These are phyloP conservation scores for Epichloe bromicola DNA, from an alignment of 2,329 filamentous ascomycete species.

Conservation along the genomic window DNA sequence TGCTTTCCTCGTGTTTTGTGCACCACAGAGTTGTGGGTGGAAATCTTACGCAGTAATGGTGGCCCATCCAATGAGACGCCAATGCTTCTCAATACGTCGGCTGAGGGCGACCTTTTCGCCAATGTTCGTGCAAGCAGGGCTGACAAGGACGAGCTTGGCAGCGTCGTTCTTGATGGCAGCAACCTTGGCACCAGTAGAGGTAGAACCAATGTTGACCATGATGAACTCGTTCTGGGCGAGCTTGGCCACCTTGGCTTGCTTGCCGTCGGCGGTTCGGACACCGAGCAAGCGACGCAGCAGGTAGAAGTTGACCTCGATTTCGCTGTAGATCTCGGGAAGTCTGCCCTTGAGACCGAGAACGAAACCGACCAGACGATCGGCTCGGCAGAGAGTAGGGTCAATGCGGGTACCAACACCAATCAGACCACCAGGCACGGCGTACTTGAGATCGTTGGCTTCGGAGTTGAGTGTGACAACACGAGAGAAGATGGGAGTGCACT, in stretches of 20 bases:
- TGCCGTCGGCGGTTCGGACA: slow-evolving; percentile 95
- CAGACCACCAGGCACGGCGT: slow-evolving; percentile 90
- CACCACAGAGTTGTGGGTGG: neutral
- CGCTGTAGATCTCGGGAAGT: slow-evolving; percentile 92
- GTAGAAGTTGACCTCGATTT: slow-evolving; percentile 99
- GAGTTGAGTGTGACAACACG: slow-evolving; percentile 91
- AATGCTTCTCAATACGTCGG: slow-evolving; percentile 97
- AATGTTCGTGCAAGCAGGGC: slow-evolving; percentile 89
- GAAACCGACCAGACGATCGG: slow-evolving; percentile 96
- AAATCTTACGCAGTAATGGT: slow-evolving; percentile 56
- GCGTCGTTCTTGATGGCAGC: slow-evolving; percentile 95
- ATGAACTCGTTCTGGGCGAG: slow-evolving; percentile 96
- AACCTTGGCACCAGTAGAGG: slow-evolving; percentile 94
- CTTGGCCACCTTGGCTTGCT: slow-evolving; percentile 98
- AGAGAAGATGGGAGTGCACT: slow-evolving; percentile 95
- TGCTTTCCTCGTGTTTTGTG: neutral
- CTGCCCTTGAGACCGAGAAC: slow-evolving; percentile 89
- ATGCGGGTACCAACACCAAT: slow-evolving; percentile 98
- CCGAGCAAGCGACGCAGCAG: slow-evolving; percentile 84
- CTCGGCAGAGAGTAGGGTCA: slow-evolving; percentile 94
- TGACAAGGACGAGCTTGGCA: slow-evolving; percentile 85
- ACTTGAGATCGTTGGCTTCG: slow-evolving; percentile 96
- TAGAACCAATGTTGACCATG: slow-evolving; percentile 99
- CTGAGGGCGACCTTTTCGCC: slow-evolving; percentile 96
- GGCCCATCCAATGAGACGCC: slow-evolving; percentile 88